Evolutionary conservation across 257 asterid species (phyloP).

Genomic region (Cinchona pubescens): DNA sequence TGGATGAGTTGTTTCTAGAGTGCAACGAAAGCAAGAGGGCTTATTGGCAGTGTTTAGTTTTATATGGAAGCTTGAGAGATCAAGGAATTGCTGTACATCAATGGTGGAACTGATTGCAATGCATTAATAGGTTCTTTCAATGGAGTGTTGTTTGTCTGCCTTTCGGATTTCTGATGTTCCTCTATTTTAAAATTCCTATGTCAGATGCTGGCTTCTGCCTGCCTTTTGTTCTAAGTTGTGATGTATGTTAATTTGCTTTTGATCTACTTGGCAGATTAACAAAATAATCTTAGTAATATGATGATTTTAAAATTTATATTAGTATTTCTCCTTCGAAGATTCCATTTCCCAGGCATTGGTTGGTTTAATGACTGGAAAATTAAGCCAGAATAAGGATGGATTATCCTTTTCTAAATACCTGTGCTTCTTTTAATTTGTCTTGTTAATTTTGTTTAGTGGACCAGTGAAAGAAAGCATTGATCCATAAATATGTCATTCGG

Average conservation of each 20-base stretch:
- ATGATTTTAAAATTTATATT: neutral
- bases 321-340: neutral
- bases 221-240: neutral
- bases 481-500: neutral
- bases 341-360: neutral
- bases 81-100: constrained; percentile 65
- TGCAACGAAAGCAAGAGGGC: constrained; percentile 48
- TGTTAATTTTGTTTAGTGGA: too few species aligned
- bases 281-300: neutral
- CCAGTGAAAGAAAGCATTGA: too few species aligned
- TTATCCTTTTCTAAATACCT: too few species aligned
- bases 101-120: constrained; percentile 46
- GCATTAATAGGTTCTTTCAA: neutral
- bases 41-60: constrained; percentile 58
- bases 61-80: constrained; percentile 51
- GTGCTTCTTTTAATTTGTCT: too few species aligned
- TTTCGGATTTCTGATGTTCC: neutral
- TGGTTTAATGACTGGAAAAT: neutral
- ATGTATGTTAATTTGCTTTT: neutral
- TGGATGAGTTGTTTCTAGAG: constrained; percentile 57
- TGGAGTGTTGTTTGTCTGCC: neutral
- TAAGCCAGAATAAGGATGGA: neutral
- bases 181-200: neutral
- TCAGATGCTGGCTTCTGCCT: neutral
- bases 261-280: neutral